Evolutionary conservation across 2,329 filamentous ascomycete species (phyloP).

Genomic region (Phaeomoniella chlamydospora): DNA sequence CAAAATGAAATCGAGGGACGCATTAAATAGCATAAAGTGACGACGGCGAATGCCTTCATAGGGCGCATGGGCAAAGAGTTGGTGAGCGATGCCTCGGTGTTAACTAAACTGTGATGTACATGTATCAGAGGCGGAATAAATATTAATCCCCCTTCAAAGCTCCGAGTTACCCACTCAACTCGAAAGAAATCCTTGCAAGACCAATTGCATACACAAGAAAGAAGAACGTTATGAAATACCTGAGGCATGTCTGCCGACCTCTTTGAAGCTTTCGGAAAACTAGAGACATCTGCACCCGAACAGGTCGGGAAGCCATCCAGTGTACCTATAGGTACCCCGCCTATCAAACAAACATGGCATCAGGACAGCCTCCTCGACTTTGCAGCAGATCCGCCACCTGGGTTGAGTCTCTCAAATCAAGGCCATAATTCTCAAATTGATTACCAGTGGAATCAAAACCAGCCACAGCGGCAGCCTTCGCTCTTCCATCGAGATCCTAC

Average conservation of each 20-base stretch:
- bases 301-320: background rate
- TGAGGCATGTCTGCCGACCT: conserved; percentile 45
- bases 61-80: too few species aligned
- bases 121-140: too few species aligned
- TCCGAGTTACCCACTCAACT: too few species aligned
- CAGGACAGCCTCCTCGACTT: background rate
- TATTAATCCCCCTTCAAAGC: too few species aligned
- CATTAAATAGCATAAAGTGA: too few species aligned
- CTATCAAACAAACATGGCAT: background rate
- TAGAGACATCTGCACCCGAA: background rate
- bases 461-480: background rate
- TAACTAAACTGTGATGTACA: too few species aligned
- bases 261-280: conserved; percentile 32
- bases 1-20: too few species aligned
- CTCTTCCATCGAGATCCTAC: background rate
- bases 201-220: too few species aligned
- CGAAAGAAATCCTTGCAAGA: too few species aligned
- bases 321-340: background rate
- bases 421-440: background rate
- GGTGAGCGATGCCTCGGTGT: too few species aligned
- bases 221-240: too few species aligned
- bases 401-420: background rate
- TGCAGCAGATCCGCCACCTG: background rate
- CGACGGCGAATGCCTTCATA: too few species aligned
- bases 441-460: background rate